Percentiles rank a stretch among this genome's conserved stretches.
These are phyloP conservation scores for Trebouxiophyceae sp. DNA, from an alignment of 163 green algal genomes.

Conservation along the genomic window DNA sequence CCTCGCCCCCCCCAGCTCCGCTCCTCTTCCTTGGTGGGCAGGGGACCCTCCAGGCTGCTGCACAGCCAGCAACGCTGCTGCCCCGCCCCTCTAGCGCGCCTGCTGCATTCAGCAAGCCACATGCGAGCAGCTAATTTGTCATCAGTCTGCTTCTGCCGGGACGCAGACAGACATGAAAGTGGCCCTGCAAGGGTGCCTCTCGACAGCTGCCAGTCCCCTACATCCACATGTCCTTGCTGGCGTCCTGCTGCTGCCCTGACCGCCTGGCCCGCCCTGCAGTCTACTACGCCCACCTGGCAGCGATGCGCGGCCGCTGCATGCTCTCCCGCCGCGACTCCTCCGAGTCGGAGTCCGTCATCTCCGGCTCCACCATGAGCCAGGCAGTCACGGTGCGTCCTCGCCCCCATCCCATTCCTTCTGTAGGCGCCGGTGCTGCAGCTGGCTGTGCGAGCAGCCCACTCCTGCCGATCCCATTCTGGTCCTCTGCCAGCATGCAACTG, in stretches of 20 bases:
- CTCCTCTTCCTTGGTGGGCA: too few relatives aligned
- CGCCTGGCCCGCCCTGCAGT: too few relatives aligned
- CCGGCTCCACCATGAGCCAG: too few relatives aligned
- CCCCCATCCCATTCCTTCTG: too few relatives aligned
- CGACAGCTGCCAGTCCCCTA: not conserved
- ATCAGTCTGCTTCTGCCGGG: not conserved
- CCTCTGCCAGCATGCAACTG: not conserved
- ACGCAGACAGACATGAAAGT: too few relatives aligned
- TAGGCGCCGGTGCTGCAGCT: not conserved
- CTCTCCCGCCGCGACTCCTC: not conserved
- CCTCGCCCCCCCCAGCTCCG: too few relatives aligned
- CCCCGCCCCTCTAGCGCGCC: not conserved
- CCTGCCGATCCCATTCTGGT: not conserved
- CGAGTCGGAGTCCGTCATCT: constrained; percentile 1
- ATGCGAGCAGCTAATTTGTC: not conserved
- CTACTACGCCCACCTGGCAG: constrained; percentile 88
- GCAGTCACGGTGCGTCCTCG: too few relatives aligned
- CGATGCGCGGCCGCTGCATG: constrained; percentile 39
- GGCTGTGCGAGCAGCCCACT: not conserved
- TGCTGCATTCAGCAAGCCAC: not conserved
- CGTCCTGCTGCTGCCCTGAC: too few relatives aligned
- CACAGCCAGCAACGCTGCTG: too few relatives aligned
- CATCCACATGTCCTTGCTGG: too few relatives aligned
- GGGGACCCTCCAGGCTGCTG: too few relatives aligned
- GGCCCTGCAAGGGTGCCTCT: too few relatives aligned